These are phyloP conservation scores for Xerocomus brunneocitrinus DNA, from an alignment of 768 basidiomycete species.

Conservation along the genomic window DNA sequence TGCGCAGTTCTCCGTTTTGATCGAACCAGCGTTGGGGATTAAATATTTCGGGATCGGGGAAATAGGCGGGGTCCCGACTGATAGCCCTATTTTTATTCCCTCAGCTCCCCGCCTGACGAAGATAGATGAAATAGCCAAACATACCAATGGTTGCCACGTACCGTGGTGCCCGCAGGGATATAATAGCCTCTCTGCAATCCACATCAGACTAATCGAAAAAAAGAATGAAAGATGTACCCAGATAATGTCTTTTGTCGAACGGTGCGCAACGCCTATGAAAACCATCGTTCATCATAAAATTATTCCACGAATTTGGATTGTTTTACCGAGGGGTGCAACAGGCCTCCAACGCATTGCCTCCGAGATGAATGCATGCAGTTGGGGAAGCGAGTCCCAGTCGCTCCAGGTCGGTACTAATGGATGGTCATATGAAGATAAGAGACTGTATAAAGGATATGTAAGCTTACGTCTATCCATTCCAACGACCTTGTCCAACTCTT, in stretches of 20 bases:
- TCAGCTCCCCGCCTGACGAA: not conserved
- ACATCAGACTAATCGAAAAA: slow-evolving; percentile 22
- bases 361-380: slow-evolving; percentile 35
- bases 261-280: slow-evolving; percentile 46
- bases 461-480: no score
- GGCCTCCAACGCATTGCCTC: slow-evolving; percentile 39
- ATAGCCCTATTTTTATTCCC: slow-evolving; percentile 36
- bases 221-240: slow-evolving; percentile 39
- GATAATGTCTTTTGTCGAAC: slow-evolving; percentile 57
- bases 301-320: no score
- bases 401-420: slow-evolving; percentile 34
- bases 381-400: slow-evolving; percentile 32
- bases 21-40: slow-evolving; percentile 54
- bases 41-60: slow-evolving; percentile 55
- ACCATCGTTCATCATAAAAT: not conserved
- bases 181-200: slow-evolving; percentile 11
- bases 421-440: not conserved
- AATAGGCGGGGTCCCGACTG: slow-evolving; percentile 49
- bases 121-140: not conserved
- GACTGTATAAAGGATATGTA: not conserved
- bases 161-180: slow-evolving; percentile 23
- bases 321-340: slow-evolving; percentile 24
- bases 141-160: slow-evolving; percentile 21
- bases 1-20: slow-evolving; percentile 39
- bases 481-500: slow-evolving; percentile 43